Base-by-base conservation (phyloP, 169 alveolate species). In the Eimeria necatrix region DNA sequence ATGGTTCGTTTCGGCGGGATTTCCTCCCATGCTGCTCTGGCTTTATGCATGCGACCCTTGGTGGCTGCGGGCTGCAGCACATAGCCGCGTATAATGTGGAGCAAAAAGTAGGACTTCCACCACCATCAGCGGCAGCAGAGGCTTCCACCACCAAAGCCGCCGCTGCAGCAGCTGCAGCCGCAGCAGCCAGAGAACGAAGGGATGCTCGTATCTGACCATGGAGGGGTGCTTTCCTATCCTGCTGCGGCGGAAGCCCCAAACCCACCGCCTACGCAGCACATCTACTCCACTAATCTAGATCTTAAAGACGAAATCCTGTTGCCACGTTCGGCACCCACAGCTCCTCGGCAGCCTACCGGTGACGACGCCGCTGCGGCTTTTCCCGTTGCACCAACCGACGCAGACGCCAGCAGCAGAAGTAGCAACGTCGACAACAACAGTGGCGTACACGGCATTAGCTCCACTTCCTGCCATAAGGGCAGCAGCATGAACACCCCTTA, bases 341-440 rank as follows among this genome's bases (percentile, higher is more conserved):
- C 76, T 32, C 41, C 70, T 10, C 61, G 64, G 46, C 78, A 84
- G 61, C 92, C 92, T 0, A 26, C 41, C 16, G 78, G 92, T n/a
- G 92, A 84, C 76, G 92, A 84, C 92, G 92, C 92, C 48, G 8
- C 92, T 84, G 78, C 61, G 7, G 92, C 92, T 20, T 4, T 84
- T 4, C 92, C 92, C 4, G 78, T 60, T n/a, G 51, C 92, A 26
- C 59, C 78, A 32, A 78, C 80, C 4, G 52, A 56, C 56, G 14
- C 53, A n/a, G 74, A 20, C 26, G 16, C 52, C 12, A 49, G 88
- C 26, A 2, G 90, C 52, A 52, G 52, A 4, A 60, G 78, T 46
- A 32, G 24, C 80, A 9, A 56, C 46, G 22, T 24, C 78, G 10
- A 59, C 61, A 49, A 60, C 80, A 84, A 59, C 92, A 60, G 56